phyloP scores from a whole-genome alignment of 1,139 yeast genomes.

The Candida sp. region DNA sequence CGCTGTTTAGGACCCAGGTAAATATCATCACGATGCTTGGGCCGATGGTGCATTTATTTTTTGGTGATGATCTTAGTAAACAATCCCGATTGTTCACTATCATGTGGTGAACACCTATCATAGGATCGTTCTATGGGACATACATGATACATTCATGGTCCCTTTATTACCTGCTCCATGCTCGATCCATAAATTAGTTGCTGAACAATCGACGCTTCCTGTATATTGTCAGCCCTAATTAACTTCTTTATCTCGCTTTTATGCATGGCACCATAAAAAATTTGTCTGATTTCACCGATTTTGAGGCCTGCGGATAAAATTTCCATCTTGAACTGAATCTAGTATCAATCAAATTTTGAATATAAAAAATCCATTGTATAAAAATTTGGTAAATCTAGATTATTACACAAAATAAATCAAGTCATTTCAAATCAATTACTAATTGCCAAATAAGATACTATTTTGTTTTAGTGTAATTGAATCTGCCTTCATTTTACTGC shows the following conservation, averaged over 20 bases:
- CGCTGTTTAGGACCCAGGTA: no score
- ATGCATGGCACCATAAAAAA: slow-evolving; percentile 1
- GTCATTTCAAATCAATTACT: no score
- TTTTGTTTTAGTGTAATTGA: background rate
- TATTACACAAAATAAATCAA: no score
- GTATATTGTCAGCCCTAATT: slow-evolving; percentile 2
- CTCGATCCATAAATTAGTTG: background rate
- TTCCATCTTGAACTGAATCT: background rate
- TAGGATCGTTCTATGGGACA: no score
- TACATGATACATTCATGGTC: background rate
- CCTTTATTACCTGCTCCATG: background rate
- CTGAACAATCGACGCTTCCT: background rate
- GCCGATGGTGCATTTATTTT: no score
- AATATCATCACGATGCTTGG: no score
- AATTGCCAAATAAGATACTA: no score
- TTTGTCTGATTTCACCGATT: background rate
- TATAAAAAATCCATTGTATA: no score
- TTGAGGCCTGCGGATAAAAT: background rate
- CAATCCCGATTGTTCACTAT: no score
- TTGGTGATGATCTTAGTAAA: no score
- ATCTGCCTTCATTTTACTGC: background rate
- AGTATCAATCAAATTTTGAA: background rate
- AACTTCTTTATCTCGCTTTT: slow-evolving; percentile 1
- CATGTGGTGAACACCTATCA: no score
- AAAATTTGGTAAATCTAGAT: no score